These are phyloP conservation scores for Aspergillus quadrilineatus DNA, from an alignment of 2,329 filamentous ascomycete genomes.

Conservation along the genomic window DNA sequence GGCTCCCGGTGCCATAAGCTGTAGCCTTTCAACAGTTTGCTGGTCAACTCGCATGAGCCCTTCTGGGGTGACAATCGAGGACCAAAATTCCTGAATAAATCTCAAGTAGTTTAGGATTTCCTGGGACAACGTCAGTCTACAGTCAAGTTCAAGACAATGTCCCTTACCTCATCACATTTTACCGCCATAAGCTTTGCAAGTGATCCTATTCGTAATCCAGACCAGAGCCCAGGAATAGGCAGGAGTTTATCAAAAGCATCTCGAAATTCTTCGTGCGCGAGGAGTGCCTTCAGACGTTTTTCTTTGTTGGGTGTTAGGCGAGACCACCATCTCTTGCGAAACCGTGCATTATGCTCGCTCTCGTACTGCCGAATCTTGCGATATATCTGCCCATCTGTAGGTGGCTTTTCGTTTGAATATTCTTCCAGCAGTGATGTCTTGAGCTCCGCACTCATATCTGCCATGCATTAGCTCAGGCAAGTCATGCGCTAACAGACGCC, in stretches of 20 bases:
- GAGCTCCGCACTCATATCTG: slow-evolving; percentile 21
- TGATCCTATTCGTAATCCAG: slow-evolving; percentile 18
- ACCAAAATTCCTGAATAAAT: slow-evolving; percentile 22
- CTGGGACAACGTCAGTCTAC: slow-evolving; percentile 8
- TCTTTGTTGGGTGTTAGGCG: slow-evolving; percentile 21
- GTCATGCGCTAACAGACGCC: background rate
- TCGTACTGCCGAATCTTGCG: slow-evolving; percentile 25
- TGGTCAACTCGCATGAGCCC: slow-evolving; percentile 22
- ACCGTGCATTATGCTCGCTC: slow-evolving; percentile 19
- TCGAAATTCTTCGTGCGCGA: slow-evolving; percentile 19
- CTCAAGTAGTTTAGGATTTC: slow-evolving; percentile 22
- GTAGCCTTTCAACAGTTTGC: slow-evolving; percentile 19
- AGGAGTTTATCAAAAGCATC: slow-evolving; percentile 35
- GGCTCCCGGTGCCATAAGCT: slow-evolving; percentile 21
- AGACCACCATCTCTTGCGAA: slow-evolving; percentile 19
- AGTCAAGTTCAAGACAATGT: background rate
- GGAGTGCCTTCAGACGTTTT: slow-evolving; percentile 18
- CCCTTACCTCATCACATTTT: slow-evolving; percentile 17
- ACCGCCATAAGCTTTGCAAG: slow-evolving; percentile 18
- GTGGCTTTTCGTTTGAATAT: slow-evolving; percentile 22
- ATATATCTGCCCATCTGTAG: slow-evolving; percentile 26
- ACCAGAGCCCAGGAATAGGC: slow-evolving; percentile 24
- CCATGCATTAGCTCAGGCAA: background rate
- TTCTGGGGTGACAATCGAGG: slow-evolving; percentile 13
- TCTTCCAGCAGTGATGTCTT: slow-evolving; percentile 19